Conservation (phyloP, 768 basidiomycete genomes). For the Chlorophyllum brunneum region DNA sequence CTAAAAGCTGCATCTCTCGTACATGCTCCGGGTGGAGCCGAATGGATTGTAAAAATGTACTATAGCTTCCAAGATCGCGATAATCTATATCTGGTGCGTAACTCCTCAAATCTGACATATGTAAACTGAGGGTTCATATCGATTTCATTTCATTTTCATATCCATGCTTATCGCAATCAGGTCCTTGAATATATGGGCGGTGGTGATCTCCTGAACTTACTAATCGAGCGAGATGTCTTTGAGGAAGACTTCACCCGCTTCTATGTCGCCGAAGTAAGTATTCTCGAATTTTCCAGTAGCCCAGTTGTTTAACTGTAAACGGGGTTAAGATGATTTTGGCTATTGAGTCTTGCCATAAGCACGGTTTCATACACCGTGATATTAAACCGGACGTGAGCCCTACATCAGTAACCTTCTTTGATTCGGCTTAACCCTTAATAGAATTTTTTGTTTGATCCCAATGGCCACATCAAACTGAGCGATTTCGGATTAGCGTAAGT, state of each 20-base stretch:
- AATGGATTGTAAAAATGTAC: constrained; percentile 92
- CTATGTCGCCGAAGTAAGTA: constrained; percentile 85
- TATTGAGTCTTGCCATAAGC: constrained; percentile 88
- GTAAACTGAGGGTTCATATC: constrained; percentile 42
- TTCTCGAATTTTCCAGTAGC: constrained; percentile 10
- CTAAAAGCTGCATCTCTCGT: constrained; percentile 86
- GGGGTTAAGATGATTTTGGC: constrained; percentile 81
- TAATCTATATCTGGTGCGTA: constrained; percentile 85
- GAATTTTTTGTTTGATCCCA: constrained; percentile 94
- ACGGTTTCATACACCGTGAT: constrained; percentile 97
- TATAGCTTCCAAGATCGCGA: constrained; percentile 97
- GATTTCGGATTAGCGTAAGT: constrained; percentile 96
- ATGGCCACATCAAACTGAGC: constrained; percentile 91
- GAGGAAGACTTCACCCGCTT: constrained; percentile 90
- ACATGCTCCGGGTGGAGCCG: constrained; percentile 66
- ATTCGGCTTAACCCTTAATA: constrained; percentile 27
- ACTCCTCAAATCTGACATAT: constrained; percentile 23
- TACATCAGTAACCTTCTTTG: constrained; percentile 13
- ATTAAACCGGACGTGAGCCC: constrained; percentile 86
- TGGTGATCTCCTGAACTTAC: constrained; percentile 91
- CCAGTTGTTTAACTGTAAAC: constrained; percentile 15
- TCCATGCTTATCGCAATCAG: constrained; percentile 38
- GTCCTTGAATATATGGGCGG: constrained; percentile 95
- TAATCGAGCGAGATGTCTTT: constrained; percentile 89
- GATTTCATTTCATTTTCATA: constrained; percentile 45